phyloP scores from a whole-genome alignment of 495 filamentous ascomycete species.

The Penicillium argentinense region DNA sequence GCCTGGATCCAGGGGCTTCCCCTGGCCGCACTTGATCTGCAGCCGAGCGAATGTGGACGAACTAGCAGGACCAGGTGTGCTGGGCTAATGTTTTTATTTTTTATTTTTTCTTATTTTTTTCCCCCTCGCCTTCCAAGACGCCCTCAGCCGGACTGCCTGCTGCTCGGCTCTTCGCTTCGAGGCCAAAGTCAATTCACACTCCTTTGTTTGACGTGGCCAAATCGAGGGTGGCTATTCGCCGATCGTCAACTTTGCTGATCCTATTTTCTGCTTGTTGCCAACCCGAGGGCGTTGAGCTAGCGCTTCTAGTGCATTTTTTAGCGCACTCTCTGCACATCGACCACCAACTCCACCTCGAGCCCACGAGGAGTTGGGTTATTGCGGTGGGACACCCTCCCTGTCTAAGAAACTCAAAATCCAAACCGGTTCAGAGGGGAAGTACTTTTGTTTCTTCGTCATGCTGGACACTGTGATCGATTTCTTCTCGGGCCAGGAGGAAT shows the following conservation, averaged over 20 bases:
- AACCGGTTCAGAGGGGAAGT: not conserved
- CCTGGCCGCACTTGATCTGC: no score
- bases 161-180: not conserved
- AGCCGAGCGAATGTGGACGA: no score
- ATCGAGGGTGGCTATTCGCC: not conserved
- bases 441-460: not conserved
- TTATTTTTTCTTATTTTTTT: no score
- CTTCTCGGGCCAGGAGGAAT: not conserved
- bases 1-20: no score
- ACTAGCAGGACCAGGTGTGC: no score
- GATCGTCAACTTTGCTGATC: conserved; percentile 12
- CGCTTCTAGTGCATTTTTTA: not conserved
- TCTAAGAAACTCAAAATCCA: not conserved
- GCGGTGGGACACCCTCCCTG: not conserved
- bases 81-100: no score
- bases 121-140: no score
- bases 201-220: conserved; percentile 6
- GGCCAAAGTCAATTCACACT: conserved; percentile 1
- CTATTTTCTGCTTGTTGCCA: not conserved
- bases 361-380: conserved; percentile 3
- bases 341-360: no score
- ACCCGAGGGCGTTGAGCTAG: not conserved
- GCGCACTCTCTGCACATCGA: not conserved
- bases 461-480: not conserved
- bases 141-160: no score